phyloP scores from a whole-genome alignment of 352 stramenopile species.

The Globisporangium ultimum region DNA sequence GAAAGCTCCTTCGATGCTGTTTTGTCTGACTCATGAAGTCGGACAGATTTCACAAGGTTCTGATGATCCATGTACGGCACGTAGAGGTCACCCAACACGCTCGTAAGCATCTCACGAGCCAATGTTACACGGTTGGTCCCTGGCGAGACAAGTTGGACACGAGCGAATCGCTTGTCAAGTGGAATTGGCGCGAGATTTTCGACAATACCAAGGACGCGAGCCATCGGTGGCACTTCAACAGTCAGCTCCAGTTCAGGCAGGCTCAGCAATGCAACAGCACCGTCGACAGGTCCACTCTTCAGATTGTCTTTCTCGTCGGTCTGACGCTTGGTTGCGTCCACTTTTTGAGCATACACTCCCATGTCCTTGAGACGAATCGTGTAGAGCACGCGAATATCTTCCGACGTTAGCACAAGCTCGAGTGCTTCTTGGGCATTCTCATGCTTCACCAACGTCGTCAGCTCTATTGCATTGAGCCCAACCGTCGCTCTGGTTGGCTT shows the following conservation, averaged over 20 bases:
- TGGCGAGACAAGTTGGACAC: constrained; percentile 36
- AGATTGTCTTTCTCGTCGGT: constrained; percentile 16
- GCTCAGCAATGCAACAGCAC: constrained; percentile 25
- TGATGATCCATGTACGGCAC: constrained; percentile 58
- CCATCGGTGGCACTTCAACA: constrained; percentile 51
- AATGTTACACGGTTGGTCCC: constrained; percentile 40
- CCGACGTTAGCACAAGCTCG: constrained; percentile 44
- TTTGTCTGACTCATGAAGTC: constrained; percentile 39
- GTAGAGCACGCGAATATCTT: constrained; percentile 49
- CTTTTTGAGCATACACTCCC: constrained; percentile 36
- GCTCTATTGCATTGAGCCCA: constrained; percentile 29
- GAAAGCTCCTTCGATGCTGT: constrained; percentile 31
- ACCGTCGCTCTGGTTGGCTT: constrained; percentile 37
- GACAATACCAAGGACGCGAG: constrained; percentile 52
- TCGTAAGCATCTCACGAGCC: constrained; percentile 36
- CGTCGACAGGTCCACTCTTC: constrained; percentile 19
- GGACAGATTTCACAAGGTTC: constrained; percentile 45
- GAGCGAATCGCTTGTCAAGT: constrained; percentile 33
- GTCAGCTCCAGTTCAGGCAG: constrained; percentile 42
- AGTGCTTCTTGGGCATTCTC: constrained; percentile 38
- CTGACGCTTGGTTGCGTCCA: constrained; percentile 9
- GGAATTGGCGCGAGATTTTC: constrained; percentile 49
- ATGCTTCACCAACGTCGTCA: constrained; percentile 44
- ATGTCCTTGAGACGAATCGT: constrained; percentile 45
- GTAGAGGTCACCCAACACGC: constrained; percentile 48